phyloP scores from a whole-genome alignment of 441 rosid genomes.

The California macrophylla region DNA sequence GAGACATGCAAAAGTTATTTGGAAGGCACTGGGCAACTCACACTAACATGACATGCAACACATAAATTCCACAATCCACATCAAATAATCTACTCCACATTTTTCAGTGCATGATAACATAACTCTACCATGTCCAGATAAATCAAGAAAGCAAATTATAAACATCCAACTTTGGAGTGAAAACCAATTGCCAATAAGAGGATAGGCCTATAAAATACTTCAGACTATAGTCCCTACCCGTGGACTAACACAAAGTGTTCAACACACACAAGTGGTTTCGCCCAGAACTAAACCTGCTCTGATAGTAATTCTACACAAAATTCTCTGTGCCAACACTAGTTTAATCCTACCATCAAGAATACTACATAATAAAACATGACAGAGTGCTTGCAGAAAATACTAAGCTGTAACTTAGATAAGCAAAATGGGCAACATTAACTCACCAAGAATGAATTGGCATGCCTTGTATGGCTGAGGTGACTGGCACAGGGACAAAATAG shows the following conservation, averaged over 20 bases:
- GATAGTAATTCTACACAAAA: not conserved
- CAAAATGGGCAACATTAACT: conserved; percentile 11
- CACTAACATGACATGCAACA: not conserved
- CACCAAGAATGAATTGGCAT: conserved; percentile 82
- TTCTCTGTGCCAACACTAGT: not conserved
- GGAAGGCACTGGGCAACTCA: not conserved
- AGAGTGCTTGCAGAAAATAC: not conserved
- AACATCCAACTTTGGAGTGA: not conserved
- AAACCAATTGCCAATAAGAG: not conserved
- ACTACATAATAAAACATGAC: not conserved
- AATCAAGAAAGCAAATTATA: not conserved
- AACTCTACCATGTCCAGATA: conserved; percentile 1
- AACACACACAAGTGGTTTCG: not conserved
- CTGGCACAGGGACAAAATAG: conserved; percentile 66
- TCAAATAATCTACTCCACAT: not conserved
- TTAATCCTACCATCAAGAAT: not conserved
- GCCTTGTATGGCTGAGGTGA: conserved; percentile 80
- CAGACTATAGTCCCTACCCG: not conserved
- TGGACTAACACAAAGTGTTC: not conserved
- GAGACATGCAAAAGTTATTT: conserved; percentile 12
- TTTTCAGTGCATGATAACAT: not conserved
- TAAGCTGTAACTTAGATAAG: not conserved
- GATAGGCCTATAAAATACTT: not conserved
- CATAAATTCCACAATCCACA: not conserved
- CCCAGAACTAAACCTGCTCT: not conserved